Evolutionary conservation across 176 grass and related monocot genomes (phyloP), one percentile per base, ranked within the genome.

Genomic region (Oryza meyeriana): DNA sequence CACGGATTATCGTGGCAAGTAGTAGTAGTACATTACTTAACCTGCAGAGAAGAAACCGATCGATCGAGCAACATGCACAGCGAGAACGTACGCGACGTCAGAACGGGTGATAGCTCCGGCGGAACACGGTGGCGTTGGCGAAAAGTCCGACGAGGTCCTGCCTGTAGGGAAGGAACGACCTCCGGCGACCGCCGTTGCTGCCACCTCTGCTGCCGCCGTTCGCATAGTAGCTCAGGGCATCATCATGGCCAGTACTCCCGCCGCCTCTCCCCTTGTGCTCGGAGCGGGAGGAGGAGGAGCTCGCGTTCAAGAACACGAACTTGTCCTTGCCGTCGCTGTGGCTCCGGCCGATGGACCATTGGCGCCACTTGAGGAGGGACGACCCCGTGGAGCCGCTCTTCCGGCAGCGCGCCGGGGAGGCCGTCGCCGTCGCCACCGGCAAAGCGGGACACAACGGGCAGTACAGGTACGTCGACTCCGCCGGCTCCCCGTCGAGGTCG

Each of bases 321-420:
- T 88, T 98, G 86, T 98, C 95, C 86, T 95, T 95, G 42, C 95
- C 95, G 81, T 98, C 92, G 85, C 95, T 95, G 41, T 91, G 92
- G 90, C 92, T 93, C 11, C 95, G 87, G 0, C 90, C 81, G 11
- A 94, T 34, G 50, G 89, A 79, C 13, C 94, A 82, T 71, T 91
- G 85, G 12, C 83, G 85, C 95, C 95, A 98, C 68, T 87, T 87
- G 79, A 93, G 75, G 36, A 93, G 71, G 11, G 55, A n/a, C 12
- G 92, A 98, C 24, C 95, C 95, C 0, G 95, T 98, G 34, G 95
- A 98, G 7, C 88, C 73, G 72, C 92, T 94, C 82, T 98, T 98
- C 31, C 44, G 87, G 71, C 92, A 95, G 36, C 81, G 80, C 26
- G 82, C n/a, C 65, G 82, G 82, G 1, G 86, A 66, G 48, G 64